A percentile compares a stretch with the other conserved stretches of the same genome.
Evolutionary conservation across 306 rosid species (phyloP).

Genomic region (Potentilla sterilis): DNA sequence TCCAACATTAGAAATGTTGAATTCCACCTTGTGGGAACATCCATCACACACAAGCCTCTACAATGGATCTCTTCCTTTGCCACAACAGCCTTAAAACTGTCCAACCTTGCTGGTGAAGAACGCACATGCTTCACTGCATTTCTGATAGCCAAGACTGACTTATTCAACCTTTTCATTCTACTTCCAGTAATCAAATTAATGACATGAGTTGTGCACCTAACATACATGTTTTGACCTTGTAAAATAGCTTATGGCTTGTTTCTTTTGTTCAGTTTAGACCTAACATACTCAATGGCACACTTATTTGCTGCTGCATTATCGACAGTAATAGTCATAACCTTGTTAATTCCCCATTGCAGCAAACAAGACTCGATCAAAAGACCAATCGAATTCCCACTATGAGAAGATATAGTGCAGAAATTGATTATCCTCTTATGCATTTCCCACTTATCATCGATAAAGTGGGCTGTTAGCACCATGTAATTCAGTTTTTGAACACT

Average conservation of each 20-base stretch:
- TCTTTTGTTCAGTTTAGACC: not conserved
- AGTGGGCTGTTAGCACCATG: not conserved
- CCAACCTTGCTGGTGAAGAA: not conserved
- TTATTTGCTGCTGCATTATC: not conserved
- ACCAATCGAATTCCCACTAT: not conserved
- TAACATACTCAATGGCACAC: not conserved
- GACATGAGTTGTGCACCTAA: not conserved
- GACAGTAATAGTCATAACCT: not conserved
- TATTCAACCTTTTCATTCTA: not conserved
- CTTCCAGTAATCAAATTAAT: not conserved
- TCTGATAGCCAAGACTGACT: not conserved
- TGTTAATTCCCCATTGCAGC: not conserved
- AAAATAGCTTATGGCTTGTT: not conserved
- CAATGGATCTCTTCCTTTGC: not conserved
- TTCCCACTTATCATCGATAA: not conserved
- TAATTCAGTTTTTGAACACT: not conserved
- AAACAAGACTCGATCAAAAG: not conserved
- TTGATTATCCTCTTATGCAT: not conserved
- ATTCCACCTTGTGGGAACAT: slow-evolving; percentile 1
- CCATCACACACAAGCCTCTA: not conserved
- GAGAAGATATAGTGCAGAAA: not conserved
- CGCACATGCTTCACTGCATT: not conserved
- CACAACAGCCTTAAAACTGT: not conserved
- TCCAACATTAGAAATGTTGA: not conserved
- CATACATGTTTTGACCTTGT: not conserved